Evolutionary conservation across 164 flowering plant species (phyloP).

Genomic region (Macadamia integrifolia): DNA sequence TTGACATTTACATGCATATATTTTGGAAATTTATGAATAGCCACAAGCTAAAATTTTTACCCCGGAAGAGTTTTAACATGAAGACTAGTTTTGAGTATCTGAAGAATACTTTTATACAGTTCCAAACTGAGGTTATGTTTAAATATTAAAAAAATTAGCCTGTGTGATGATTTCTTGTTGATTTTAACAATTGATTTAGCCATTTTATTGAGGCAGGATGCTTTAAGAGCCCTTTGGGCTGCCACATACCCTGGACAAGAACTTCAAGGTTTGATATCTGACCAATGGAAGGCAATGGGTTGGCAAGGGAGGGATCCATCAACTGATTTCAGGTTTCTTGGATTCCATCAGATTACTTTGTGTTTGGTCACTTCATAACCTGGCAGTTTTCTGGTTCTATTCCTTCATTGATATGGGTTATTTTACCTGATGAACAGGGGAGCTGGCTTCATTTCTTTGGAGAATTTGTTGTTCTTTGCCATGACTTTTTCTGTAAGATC

Average conservation of each 20-base stretch:
- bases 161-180: background rate
- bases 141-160: background rate
- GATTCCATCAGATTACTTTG: background rate
- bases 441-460: slow-evolving; percentile 91
- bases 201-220: slow-evolving; percentile 43
- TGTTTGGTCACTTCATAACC: background rate
- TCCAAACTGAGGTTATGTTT: background rate
- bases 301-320: slow-evolving; percentile 98
- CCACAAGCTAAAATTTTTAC: background rate
- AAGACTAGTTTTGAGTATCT: background rate
- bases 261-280: slow-evolving; percentile 70
- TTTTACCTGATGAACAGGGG: slow-evolving; percentile 49
- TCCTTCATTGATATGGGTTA: background rate
- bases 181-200: slow-evolving; percentile 5
- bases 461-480: slow-evolving; percentile 86
- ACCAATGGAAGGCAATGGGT: slow-evolving; percentile 97
- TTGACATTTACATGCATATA: background rate
- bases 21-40: background rate
- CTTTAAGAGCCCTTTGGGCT: slow-evolving; percentile 73
- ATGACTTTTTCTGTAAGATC: slow-evolving; percentile 74
- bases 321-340: slow-evolving; percentile 80
- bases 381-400: background rate
- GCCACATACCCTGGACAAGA: slow-evolving; percentile 71
- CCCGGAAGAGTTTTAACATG: background rate
- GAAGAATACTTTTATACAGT: background rate